Base-by-base conservation (phyloP, 441 rosid species). In the Croton setiger region DNA sequence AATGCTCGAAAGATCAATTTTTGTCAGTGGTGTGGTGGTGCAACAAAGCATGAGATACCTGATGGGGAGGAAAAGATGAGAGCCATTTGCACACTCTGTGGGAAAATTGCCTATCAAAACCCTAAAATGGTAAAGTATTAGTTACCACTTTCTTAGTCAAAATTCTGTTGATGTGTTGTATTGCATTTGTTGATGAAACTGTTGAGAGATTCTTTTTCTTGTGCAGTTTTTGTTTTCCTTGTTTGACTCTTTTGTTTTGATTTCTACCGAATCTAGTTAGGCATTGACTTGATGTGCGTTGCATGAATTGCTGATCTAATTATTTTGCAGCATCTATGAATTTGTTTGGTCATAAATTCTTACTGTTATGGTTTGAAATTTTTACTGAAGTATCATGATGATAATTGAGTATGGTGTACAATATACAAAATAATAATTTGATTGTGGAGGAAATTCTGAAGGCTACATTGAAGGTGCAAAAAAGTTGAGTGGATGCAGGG, bases 21-120 rank as follows among this genome's bases (percentile, higher is more conserved):
- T 73, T 94, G 98, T 76, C 98, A 91, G 80, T 90, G 90, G 96
- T 94, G 98, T 81, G 97, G 98, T 68, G 96, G 92, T 48, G 79
- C 84, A 20, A 88, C 91, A 17, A 94, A 91, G 80, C 88, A 91
- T 76, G 98, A 82, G 66, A 79, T 91, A 43, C 98, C 97, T 48
- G 81, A 86, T 47, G 97, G 97, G 48, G 98, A 94, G 75, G 96
- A 94, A 84, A 94, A 87, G 79, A 65, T 79, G 69, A 80, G 97
- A 81, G 91, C 97, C 66, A 88, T 91, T 74, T 91, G 98, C 78
- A 86, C 89, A 8, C 76, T 77, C 49, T 94, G 97, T 41, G 86
- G 74, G 68, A 89, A 74, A 80, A 86, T 94, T 63, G 88, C 93
- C 6, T 94, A 91, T 72, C 93, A 94, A 81, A 94, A 94, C 79